These are phyloP conservation scores for Podospora conica DNA, from an alignment of 495 filamentous ascomycete species.

Conservation along the genomic window DNA sequence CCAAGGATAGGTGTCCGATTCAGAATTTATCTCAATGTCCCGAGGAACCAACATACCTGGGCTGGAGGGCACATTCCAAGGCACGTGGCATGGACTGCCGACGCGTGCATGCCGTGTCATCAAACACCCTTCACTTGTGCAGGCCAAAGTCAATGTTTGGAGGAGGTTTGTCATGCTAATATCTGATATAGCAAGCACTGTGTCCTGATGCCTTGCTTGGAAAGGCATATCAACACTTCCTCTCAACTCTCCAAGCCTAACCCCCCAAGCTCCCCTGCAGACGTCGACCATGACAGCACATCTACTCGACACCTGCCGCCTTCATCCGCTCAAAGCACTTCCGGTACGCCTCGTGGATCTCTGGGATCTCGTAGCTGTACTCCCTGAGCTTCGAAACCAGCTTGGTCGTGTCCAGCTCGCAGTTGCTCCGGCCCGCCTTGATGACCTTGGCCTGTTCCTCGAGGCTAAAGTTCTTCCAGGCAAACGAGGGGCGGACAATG, in stretches of 20 bases:
- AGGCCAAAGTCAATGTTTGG: not conserved
- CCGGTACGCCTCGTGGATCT: constrained; percentile 56
- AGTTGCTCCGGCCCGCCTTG: constrained; percentile 60
- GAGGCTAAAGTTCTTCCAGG: constrained; percentile 60
- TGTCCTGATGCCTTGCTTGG: too few relatives aligned
- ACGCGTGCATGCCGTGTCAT: not conserved
- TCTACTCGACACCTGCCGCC: constrained; percentile 44
- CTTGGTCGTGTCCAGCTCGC: constrained; percentile 56
- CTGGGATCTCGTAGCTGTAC: constrained; percentile 52
- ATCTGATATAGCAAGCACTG: too few relatives aligned
- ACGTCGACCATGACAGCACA: not conserved
- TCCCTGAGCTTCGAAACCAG: constrained; percentile 53
- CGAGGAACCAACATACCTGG: too few relatives aligned
- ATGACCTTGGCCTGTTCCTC: constrained; percentile 62
- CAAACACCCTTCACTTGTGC: not conserved
- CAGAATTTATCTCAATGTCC: too few relatives aligned
- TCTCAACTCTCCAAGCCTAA: too few relatives aligned
- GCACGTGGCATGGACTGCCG: not conserved
- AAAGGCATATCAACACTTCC: too few relatives aligned
- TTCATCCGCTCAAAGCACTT: constrained; percentile 61
- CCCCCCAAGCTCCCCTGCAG: not conserved
- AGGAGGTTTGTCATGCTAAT: not conserved
- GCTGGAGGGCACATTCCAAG: too few relatives aligned
- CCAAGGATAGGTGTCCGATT: too few relatives aligned
- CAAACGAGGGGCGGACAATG: constrained; percentile 53